Percentiles rank a stretch among this genome's conserved stretches.
These are phyloP conservation scores for Colletotrichum tropicale DNA, from an alignment of 2,329 filamentous ascomycete species.

Conservation along the genomic window DNA sequence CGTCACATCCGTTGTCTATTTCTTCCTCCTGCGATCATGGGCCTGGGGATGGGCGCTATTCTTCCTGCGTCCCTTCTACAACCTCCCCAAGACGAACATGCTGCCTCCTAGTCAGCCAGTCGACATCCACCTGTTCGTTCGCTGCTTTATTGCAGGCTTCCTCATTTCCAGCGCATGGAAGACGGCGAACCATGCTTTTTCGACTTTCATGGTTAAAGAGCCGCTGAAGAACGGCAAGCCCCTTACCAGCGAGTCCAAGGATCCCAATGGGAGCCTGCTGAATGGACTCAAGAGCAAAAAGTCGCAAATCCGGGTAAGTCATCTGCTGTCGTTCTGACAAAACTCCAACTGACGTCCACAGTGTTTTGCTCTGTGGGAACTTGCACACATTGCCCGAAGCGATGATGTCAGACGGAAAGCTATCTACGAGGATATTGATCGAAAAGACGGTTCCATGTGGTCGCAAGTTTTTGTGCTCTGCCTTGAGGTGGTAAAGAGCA, in stretches of 20 bases:
- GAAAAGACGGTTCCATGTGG: conserved; percentile 80
- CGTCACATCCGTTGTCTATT: conserved; percentile 64
- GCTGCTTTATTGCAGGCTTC: conserved; percentile 65
- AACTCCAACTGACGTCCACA: background rate
- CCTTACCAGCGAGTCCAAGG: conserved; percentile 83
- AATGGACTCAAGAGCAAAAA: conserved; percentile 86
- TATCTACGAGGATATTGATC: conserved; percentile 88
- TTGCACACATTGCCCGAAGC: conserved; percentile 77
- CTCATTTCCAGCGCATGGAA: conserved; percentile 78
- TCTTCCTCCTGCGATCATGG: conserved; percentile 62
- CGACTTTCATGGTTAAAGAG: conserved; percentile 77
- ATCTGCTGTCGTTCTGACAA: background rate
- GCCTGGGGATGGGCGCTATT: conserved; percentile 74
- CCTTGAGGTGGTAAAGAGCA: conserved; percentile 69
- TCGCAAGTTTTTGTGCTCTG: conserved; percentile 76
- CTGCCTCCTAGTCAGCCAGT: conserved; percentile 63
- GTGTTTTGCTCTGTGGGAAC: conserved; percentile 86
- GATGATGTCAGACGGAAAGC: conserved; percentile 78
- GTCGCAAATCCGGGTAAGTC: conserved; percentile 69
- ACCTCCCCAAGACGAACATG: conserved; percentile 74
- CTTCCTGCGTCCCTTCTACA: conserved; percentile 75
- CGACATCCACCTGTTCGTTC: conserved; percentile 58
- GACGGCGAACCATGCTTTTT: conserved; percentile 77
- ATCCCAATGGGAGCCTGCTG: conserved; percentile 88
- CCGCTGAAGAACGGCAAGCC: conserved; percentile 86